Evolutionary conservation across 1,139 yeast genomes (phyloP), one percentile per base, ranked within the genome.

Genomic region (Saccharomyces hybrid): DNA sequence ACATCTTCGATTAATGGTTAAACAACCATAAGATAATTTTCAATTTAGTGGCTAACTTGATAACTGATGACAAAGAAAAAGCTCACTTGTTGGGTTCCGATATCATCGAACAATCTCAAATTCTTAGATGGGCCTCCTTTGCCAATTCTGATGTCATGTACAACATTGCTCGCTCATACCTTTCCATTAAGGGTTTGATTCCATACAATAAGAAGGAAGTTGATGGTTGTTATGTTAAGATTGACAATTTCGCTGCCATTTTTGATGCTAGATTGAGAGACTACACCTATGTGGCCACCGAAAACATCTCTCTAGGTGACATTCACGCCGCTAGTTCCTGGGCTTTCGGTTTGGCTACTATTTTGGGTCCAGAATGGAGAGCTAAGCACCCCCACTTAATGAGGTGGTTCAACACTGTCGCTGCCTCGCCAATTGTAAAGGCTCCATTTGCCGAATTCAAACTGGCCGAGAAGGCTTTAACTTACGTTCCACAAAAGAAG

Each of bases 281-380:
- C 67, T 79, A 78, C 82, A 88, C 96, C 60, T 90, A 78, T 78
- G 81, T 90, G 70, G 95, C 85, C 64, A 91, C 95, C 69, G 96
- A 90, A 77, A 81, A 89, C 74, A 66, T 86, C 65, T 77, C 96
- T 53, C 71, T 84, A 60, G 97, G 96, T 69, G 97, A 90, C 74
- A 65, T 86, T 61, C 78, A 79, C 67, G 74, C 77, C 62, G 88
- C 84, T 64, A 64, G 79, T 57, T 69, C 76, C 64, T 75, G 82
- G 69, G 66, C 70, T 71, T 78, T 85, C 72, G 82, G 81, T 58
- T 85, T 84, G 75, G 72, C 75, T 57, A 60, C 66, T 69, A 72
- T 85, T 60, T 82, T 78, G 71, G 96, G 87, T 68, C 69, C 77
- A 52, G 82, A 82, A 65, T 86, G 88, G 87, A 80, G 87, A 75